Base-by-base conservation (phyloP, 768 basidiomycete species). In the Gloeophyllum trabeum region DNA sequence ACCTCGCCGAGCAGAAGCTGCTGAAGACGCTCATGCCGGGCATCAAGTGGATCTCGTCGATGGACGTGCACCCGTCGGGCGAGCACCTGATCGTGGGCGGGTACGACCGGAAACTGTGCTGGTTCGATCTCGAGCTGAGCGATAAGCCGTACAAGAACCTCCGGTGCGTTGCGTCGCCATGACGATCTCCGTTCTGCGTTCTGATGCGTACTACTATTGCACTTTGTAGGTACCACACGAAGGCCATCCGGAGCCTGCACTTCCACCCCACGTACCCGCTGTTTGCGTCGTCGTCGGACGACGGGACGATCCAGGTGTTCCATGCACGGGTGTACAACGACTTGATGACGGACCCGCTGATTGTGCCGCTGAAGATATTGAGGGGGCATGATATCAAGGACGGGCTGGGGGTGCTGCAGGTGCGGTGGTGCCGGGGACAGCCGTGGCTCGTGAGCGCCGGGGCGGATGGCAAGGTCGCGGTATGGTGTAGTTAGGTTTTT, bases 111-210 rank as follows among this genome's bases (percentile, higher is more conserved):
- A 96, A 97, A 60, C 66, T 99, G 13, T 93, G 91, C 60, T 99
- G 96, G 96, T 98, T 98, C 61, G 96, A 99, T 66, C 69, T 99
- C 49, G 96, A 98, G 55, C 77, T 99, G 43, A 89, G 84, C 51
- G 84, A 88, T 48, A 96, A 94, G 60, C 96, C 96, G 1, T 99
- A 94, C 73, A 97, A 96, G 65, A 79, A 96, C 42, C 66, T 99
- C 52, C 77, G 90, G 91, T 89, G 60, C 50, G 71, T 61, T 28
- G 40, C 22, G 35, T 30, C 30, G 45, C 41, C 7, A 6, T 7
- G 7, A 21, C 36, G 13, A 7, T 37, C 7, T 19, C 7, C 20
- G 20, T 37, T n/a, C 28, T 30, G 28, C 7, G 20, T 10, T 7
- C 7, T 10, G 20, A 37, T 37, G 16, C 28, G 12, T 37, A 21